Evolutionary conservation across 306 rosid species (phyloP).

Genomic region (Elaeagnus macrophylla): DNA sequence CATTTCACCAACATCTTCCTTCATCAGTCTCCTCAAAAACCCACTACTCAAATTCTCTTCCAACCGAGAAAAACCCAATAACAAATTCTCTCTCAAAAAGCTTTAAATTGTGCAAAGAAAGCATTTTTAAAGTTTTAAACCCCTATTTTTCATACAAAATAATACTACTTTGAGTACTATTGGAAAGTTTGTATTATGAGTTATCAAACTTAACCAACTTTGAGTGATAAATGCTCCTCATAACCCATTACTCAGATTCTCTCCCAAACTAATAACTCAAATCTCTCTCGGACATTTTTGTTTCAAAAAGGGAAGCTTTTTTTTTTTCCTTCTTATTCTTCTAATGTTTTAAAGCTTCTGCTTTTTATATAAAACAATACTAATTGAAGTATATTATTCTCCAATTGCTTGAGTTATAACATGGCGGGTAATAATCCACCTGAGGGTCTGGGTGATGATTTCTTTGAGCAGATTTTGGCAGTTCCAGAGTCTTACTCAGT

Average conservation of each 20-base stretch:
- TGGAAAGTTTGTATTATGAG: no score
- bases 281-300: not conserved
- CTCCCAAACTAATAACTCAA: not conserved
- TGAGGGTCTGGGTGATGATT: slow-evolving; percentile 79
- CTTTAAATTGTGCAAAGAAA: not conserved
- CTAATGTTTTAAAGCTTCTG: not conserved
- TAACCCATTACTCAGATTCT: not conserved
- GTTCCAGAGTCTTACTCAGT: slow-evolving; percentile 37
- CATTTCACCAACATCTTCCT: slow-evolving; percentile 31
- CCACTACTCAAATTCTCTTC: slow-evolving; percentile 9
- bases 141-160: no score
- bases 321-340: no score
- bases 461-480: slow-evolving; percentile 77
- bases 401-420: not conserved
- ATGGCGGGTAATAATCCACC: slow-evolving; percentile 66
- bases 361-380: not conserved
- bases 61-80: not conserved
- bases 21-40: slow-evolving; percentile 19
- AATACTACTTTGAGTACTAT: no score
- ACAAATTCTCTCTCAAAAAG: not conserved
- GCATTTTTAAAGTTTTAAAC: no score
- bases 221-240: no score
- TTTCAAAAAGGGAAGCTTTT: not conserved
- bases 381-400: not conserved
- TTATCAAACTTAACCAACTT: no score